Evolutionary conservation across 805 yeast species (phyloP).

Genomic region (Wickerhamiella parazyma): DNA sequence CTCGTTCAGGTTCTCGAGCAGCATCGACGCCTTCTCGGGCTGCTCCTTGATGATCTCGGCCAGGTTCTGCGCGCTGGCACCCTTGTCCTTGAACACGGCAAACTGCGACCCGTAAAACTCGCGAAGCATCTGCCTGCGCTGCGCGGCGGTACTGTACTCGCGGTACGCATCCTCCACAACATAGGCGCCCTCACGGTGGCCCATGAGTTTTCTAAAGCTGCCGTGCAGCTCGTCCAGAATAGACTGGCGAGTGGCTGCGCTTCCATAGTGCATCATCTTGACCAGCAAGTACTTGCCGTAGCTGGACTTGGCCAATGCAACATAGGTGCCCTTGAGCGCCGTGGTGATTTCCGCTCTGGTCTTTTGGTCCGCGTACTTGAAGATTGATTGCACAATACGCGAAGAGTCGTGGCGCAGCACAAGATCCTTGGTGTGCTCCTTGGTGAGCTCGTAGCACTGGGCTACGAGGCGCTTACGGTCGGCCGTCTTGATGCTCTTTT

Average conservation of each 20-base stretch:
- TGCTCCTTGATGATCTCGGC: conserved; percentile 52
- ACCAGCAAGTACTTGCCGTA: conserved; percentile 88
- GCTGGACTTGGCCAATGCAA: conserved; percentile 75
- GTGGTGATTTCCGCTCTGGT: conserved; percentile 58
- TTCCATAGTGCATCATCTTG: conserved; percentile 83
- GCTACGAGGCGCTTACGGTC: conserved; percentile 64
- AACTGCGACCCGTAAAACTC: conserved; percentile 96
- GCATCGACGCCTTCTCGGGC: conserved; percentile 64
- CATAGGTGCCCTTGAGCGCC: conserved; percentile 61
- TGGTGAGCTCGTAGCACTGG: conserved; percentile 73
- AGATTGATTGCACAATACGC: conserved; percentile 85
- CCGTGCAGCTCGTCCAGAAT: conserved; percentile 84
- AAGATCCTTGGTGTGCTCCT: conserved; percentile 65
- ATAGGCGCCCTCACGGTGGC: conserved; percentile 96
- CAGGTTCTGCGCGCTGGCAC: conserved; percentile 45
- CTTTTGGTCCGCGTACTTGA: conserved; percentile 70
- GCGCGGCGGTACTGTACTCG: conserved; percentile 70
- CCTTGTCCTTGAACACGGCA: conserved; percentile 74
- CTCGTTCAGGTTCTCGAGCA: conserved; percentile 61
- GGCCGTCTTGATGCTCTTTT: conserved; percentile 60
- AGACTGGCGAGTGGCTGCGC: conserved; percentile 59
- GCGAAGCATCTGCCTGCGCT: conserved; percentile 78
- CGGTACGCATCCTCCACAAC: conserved; percentile 89
- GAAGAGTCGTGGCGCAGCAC: conserved; percentile 95
- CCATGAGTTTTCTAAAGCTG: conserved; percentile 76